Base-by-base conservation (phyloP, 2,329 filamentous ascomycete species). In the Pestalotiopsis sp. region DNA sequence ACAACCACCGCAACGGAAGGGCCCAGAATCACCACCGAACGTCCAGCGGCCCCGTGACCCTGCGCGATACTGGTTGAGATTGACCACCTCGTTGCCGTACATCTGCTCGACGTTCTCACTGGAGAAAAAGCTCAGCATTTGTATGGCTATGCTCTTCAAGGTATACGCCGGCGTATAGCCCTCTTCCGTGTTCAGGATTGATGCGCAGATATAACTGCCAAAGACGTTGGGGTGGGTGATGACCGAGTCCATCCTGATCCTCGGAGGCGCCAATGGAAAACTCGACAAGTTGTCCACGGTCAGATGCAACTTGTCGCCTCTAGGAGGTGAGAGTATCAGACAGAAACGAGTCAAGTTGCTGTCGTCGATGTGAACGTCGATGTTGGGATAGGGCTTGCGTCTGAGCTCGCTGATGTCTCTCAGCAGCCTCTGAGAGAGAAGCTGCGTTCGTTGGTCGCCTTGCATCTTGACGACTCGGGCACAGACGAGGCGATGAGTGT, bases 111-210 rank as follows among this genome's bases (percentile, higher is more conserved):
- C 65, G 2, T 68, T 78, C 1, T 84, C 81, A 70, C 84, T 86
- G 31, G 78, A 78, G 72, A 87, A 87, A 75, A 87, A 86, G 71
- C 84, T 86, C 2, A 87, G 75, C n/a, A 86, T 70, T 74, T 86
- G 84, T 27, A 87, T 86, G 17, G 83, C 80, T 25, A 87, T 81
- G 3, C 78, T 80, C 67, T 85, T 85, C 27, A 87, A 76, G 0
- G 84, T 86, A 68, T 87, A 86, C 0, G 84, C 85, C 1, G 84
- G 81, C 0, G 84, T 86, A 72, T 84, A 85, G 1, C 78, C 83
- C 20, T 83, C 79, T 2, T 40, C 66, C 0, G 73, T 80, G 69
- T 82, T 82, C 40, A 86, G 77, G 3, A 86, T 85, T 0, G 78
- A 81, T 1, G 83, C 83, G 71, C 84, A 87, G 38, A 86, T 84